Conservation (phyloP, 2,329 filamentous ascomycete species). For the Xylaria sp. region DNA sequence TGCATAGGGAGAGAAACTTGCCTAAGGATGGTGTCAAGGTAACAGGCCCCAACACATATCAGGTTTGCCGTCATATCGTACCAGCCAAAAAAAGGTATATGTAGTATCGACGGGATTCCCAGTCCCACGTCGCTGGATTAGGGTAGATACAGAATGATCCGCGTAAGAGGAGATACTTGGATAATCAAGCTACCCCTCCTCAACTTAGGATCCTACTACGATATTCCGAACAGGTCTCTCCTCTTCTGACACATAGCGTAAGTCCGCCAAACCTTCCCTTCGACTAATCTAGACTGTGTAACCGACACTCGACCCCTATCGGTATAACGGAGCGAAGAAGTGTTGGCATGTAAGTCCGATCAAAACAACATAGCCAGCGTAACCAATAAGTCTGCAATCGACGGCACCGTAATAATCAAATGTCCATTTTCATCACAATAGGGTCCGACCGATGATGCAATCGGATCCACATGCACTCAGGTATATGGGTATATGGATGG, state of each 20-base stretch:
- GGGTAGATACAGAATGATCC: conserved; percentile 5
- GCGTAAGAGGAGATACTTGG: conserved; percentile 8
- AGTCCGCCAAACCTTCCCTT: background rate
- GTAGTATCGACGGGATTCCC: conserved; percentile 13
- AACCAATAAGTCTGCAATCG: conserved; percentile 7
- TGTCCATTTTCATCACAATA: conserved; percentile 10
- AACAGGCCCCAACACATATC: conserved; percentile 74
- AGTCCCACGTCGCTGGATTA: conserved; percentile 30
- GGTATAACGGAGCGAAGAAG: conserved; percentile 13
- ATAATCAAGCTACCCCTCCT: background rate
- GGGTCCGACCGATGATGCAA: conserved; percentile 26
- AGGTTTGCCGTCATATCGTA: conserved; percentile 62
- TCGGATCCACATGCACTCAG: conserved; percentile 5
- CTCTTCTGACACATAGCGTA: conserved; percentile 5
- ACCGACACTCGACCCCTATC: conserved; percentile 9
- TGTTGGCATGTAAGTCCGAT: conserved; percentile 4
- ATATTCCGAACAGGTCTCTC: conserved; percentile 3
- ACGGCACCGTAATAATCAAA: conserved; percentile 19
- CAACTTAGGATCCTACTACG: conserved; percentile 10
- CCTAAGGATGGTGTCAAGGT: conserved; percentile 77
- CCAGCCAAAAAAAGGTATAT: conserved; percentile 14
- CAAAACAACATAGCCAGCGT: conserved; percentile 14
- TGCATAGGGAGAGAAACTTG: conserved; percentile 50
- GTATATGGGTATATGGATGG: conserved; percentile 3
- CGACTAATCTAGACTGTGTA: conserved; percentile 3